Conservation (phyloP, 1,139 yeast genomes). For the Wickerhamomyces sp. region DNA sequence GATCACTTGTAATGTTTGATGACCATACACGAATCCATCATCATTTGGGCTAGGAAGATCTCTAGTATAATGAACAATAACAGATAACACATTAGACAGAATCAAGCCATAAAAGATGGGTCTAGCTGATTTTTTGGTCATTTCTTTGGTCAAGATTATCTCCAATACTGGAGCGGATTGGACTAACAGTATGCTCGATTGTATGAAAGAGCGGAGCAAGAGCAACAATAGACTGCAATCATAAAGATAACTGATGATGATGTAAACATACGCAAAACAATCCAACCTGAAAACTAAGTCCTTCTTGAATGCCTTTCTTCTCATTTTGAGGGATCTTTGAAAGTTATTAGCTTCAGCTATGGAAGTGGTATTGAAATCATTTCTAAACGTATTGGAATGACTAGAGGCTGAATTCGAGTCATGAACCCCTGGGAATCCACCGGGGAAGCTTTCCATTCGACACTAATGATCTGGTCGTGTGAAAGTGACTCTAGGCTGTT, state of each 20-base stretch:
- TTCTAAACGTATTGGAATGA: background rate
- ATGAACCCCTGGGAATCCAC: constrained; percentile 13
- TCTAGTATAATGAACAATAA: constrained; percentile 9
- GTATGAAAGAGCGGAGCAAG: constrained; percentile 8
- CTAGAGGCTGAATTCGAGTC: background rate
- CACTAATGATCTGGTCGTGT: too few relatives aligned
- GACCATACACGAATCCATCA: constrained; percentile 23
- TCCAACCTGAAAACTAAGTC: constrained; percentile 12
- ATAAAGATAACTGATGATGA: constrained; percentile 16
- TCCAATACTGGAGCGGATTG: constrained; percentile 7
- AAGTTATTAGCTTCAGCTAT: constrained; percentile 5
- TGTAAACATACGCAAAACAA: constrained; percentile 5
- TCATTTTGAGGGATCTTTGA: constrained; percentile 10
- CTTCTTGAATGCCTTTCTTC: constrained; percentile 10
- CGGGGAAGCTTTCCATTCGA: constrained; percentile 15
- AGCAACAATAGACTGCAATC: constrained; percentile 23
- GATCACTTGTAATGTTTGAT: constrained; percentile 20
- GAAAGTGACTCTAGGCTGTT: too few relatives aligned
- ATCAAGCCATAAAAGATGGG: constrained; percentile 4
- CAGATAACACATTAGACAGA: constrained; percentile 6
- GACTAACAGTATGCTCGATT: constrained; percentile 9
- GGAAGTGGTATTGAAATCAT: background rate
- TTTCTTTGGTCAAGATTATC: constrained; percentile 6
- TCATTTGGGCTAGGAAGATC: constrained; percentile 18
- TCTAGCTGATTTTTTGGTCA: constrained; percentile 10